A percentile compares a stretch with the other conserved stretches of the same genome.
Evolutionary conservation across 106 monocot genomes (phyloP).

Genomic region (Cymbidium sinense): DNA sequence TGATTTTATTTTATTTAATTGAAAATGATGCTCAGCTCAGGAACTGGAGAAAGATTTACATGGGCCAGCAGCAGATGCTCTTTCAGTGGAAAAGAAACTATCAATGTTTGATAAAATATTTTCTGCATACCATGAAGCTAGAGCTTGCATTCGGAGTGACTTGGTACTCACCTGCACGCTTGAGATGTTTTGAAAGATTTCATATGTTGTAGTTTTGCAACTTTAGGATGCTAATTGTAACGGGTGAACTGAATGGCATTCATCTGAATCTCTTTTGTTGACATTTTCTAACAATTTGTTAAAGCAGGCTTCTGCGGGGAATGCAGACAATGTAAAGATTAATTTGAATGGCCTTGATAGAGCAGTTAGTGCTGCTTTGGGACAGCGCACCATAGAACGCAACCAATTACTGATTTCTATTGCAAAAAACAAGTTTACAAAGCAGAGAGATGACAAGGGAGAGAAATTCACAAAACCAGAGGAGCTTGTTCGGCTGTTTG

Average conservation of each 20-base stretch:
- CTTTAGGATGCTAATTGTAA: neutral
- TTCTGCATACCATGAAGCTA: slow-evolving; percentile 95
- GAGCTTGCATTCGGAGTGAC: slow-evolving; percentile 84
- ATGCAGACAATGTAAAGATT: slow-evolving; percentile 87
- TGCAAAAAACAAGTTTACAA: slow-evolving; percentile 82
- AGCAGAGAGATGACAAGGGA: slow-evolving; percentile 67
- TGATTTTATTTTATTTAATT: slow-evolving; percentile 6
- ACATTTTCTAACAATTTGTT: slow-evolving; percentile 17
- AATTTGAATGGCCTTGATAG: slow-evolving; percentile 97
- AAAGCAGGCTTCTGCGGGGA: slow-evolving; percentile 75
- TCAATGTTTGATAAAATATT: slow-evolving; percentile 93
- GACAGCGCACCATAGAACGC: slow-evolving; percentile 93
- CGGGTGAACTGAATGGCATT: neutral
- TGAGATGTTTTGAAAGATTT: slow-evolving; percentile 3
- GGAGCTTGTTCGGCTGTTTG: slow-evolving; percentile 94
- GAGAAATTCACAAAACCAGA: slow-evolving; percentile 90
- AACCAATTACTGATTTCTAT: slow-evolving; percentile 66
- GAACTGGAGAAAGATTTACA: slow-evolving; percentile 94
- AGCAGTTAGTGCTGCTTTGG: slow-evolving; percentile 90
- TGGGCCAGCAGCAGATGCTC: slow-evolving; percentile 44
- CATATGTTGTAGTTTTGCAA: neutral
- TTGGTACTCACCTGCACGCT: slow-evolving; percentile 48
- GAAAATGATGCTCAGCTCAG: slow-evolving; percentile 66
- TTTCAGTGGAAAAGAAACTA: slow-evolving; percentile 83
- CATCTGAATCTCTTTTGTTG: neutral